Percentiles rank a stretch among this genome's conserved stretches.
These are phyloP conservation scores for Colletotrichum noveboracense DNA, from an alignment of 2,329 filamentous ascomycete genomes.

Conservation along the genomic window DNA sequence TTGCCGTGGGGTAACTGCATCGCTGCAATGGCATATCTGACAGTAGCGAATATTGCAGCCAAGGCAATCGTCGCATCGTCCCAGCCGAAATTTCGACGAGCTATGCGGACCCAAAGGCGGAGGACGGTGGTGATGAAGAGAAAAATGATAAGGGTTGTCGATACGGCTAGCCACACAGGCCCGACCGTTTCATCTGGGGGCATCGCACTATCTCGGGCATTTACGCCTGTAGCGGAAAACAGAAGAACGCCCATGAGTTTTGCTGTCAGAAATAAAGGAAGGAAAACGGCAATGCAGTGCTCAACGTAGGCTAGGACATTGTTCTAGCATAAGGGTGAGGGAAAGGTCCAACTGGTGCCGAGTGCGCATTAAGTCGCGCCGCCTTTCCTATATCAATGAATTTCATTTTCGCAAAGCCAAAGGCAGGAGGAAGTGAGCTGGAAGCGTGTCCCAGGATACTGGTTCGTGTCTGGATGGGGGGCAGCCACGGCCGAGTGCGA, in stretches of 20 bases:
- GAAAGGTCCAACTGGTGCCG: neutral
- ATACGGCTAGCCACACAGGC: conserved; percentile 34
- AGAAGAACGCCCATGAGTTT: neutral
- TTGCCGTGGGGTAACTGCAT: conserved; percentile 38
- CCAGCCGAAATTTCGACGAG: conserved; percentile 33
- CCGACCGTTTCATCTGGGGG: conserved; percentile 38
- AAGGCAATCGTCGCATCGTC: conserved; percentile 41
- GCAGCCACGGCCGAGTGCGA: neutral
- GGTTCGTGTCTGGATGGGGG: neutral
- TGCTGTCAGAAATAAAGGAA: neutral
- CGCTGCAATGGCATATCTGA: conserved; percentile 35
- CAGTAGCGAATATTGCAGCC: conserved; percentile 30
- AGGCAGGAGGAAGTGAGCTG: neutral
- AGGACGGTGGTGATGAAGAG: conserved; percentile 34
- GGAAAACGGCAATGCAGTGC: neutral
- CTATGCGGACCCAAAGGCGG: conserved; percentile 33
- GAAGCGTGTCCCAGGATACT: neutral
- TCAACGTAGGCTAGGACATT: neutral
- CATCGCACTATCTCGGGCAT: conserved; percentile 19
- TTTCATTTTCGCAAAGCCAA: neutral
- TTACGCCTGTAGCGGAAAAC: neutral
- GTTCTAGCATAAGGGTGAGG: neutral
- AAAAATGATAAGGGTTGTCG: conserved; percentile 33
- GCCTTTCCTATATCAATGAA: neutral
- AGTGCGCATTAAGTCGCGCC: neutral